Percentiles rank a stretch among this genome's conserved stretches.
Evolutionary conservation across 495 filamentous ascomycete species (phyloP).

Genomic region (Aspergillus biplanus): DNA sequence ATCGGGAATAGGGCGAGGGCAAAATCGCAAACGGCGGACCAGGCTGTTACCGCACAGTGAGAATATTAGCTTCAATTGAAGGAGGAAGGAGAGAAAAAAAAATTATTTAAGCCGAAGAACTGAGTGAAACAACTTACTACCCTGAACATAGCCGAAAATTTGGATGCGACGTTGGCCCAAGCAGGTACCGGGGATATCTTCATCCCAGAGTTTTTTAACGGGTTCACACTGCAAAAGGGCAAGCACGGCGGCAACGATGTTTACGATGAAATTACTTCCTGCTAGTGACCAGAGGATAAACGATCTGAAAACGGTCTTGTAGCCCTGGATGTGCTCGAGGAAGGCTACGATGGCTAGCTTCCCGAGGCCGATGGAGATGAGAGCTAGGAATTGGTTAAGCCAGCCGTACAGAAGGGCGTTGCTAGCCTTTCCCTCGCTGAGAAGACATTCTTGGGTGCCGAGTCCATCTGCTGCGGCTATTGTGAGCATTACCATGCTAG

Average conservation of each 20-base stretch:
- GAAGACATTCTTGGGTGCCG: not conserved
- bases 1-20: slow-evolving; percentile 10
- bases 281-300: slow-evolving; percentile 14
- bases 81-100: too few species aligned
- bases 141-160: slow-evolving; percentile 20
- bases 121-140: slow-evolving; percentile 9
- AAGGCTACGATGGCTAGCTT: slow-evolving; percentile 17
- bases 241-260: slow-evolving; percentile 7
- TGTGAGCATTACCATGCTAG: slow-evolving; percentile 16
- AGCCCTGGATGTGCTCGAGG: slow-evolving; percentile 16
- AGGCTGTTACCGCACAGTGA: slow-evolving; percentile 3
- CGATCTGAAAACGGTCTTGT: not conserved
- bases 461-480: slow-evolving; percentile 12
- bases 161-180: slow-evolving; percentile 9
- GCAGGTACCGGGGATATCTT: slow-evolving; percentile 1
- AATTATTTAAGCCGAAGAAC: not conserved
- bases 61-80: not conserved
- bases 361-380: slow-evolving; percentile 11
- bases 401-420: slow-evolving; percentile 16
- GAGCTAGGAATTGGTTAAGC: slow-evolving; percentile 15
- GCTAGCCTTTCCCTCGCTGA: not conserved
- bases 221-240: slow-evolving; percentile 7
- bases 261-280: slow-evolving; percentile 7
- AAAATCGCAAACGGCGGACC: slow-evolving; percentile 15
- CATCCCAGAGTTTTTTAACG: slow-evolving; percentile 5